Conservation (phyloP, 2,329 filamentous ascomycete species). For the Hymenoscyphus occultus region DNA sequence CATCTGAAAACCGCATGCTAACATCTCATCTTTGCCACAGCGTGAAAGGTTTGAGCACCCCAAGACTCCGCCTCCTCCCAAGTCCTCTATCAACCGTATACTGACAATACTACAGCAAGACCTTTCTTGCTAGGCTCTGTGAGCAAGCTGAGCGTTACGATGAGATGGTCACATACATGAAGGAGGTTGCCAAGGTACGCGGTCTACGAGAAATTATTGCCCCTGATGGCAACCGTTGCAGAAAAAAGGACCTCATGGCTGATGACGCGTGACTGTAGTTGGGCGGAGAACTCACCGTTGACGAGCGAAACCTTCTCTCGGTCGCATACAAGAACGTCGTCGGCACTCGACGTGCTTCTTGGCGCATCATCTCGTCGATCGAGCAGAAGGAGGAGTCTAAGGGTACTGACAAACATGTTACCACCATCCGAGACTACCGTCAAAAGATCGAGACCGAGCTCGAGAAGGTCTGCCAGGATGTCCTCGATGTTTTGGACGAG, state of each 20-base stretch:
- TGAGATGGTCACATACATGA: constrained; percentile 99
- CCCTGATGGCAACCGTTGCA: constrained; percentile 13
- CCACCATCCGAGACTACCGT: constrained; percentile 93
- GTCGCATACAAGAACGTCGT: constrained; percentile 99
- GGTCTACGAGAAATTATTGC: constrained; percentile 28
- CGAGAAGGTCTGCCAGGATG: constrained; percentile 97
- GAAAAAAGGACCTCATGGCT: constrained; percentile 17
- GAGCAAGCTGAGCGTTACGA: constrained; percentile 99
- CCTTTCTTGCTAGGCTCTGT: constrained; percentile 98
- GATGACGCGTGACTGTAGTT: constrained; percentile 42
- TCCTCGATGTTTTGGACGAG: constrained; percentile 90
- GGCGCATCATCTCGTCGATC: constrained; percentile 99
- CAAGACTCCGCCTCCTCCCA: constrained; percentile 11
- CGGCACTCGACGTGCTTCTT: constrained; percentile 95
- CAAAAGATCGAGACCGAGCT: constrained; percentile 98
- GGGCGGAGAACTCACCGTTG: constrained; percentile 78
- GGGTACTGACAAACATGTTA: constrained; percentile 92
- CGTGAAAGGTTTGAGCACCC: constrained; percentile 36
- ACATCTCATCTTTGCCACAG: constrained; percentile 26
- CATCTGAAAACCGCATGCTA: constrained; percentile 22
- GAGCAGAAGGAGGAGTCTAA: constrained; percentile 99
- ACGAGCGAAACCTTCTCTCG: constrained; percentile 97
- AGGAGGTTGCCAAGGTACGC: constrained; percentile 93
- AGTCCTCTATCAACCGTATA: constrained; percentile 15
- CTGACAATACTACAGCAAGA: constrained; percentile 69